Base-by-base conservation (phyloP, 1,139 yeast species). In the Candida labiduridarum region DNA sequence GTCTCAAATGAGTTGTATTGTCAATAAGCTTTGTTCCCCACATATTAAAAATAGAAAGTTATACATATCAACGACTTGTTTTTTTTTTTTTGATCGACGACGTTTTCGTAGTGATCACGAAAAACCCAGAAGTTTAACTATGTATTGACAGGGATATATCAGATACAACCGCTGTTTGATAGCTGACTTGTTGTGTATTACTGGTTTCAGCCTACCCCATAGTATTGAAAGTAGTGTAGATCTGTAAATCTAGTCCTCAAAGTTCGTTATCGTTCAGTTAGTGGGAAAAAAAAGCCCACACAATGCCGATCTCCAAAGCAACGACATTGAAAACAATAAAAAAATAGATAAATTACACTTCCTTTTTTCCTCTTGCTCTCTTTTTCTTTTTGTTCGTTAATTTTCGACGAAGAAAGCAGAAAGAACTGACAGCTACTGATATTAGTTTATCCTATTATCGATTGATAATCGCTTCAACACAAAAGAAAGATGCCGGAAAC, bases 21-120 rank as follows among this genome's bases (percentile, higher is more conserved):
- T 38, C 41, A 38, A 38, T 38, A 38, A 12, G 11, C 27, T 19
- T 22, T 22, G 30, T 38, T 38, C 41, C 41, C 41, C 41, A 38
- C 31, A 38, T 19, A 19, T 38, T 14, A n/a, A 25, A 22, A 8
- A 10, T 19, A 19, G 14, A 15, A 18, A 36, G 40, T 31, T 16
- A 22, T 22, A 36, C 41, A 10, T 36, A 29, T 36, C 41, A 36
- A 36, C 41, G 15, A 31, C 5, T 1, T 14, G 15, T 31, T 31
- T 31, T 11, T 22, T 22, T 22, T 22, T 22, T 22, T 25, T 25
- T 4, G 29, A 25, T 25, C 29, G 10, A 25, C 29, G 6, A 25
- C 29, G 8, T 9, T 2, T 25, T 25, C 10, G 6, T 7, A 25
- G 10, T 8, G 29, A 25, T 14, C 15, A 31, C 35, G 35, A 31